These are phyloP conservation scores for Aechmea fasciata DNA, from an alignment of 176 grass and related monocot species.

Conservation along the genomic window DNA sequence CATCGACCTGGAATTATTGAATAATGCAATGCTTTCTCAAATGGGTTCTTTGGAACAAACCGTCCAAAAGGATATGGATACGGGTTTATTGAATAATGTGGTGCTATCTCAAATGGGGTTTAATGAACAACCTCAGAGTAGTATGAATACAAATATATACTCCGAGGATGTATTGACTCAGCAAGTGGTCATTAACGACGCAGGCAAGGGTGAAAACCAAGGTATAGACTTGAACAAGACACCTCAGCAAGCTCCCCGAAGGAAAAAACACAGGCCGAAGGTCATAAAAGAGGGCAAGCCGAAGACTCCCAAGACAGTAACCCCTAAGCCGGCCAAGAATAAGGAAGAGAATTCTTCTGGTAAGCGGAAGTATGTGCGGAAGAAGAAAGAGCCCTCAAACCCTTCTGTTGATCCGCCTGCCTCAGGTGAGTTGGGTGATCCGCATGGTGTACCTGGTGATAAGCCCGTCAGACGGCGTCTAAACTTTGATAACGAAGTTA, in stretches of 20 bases:
- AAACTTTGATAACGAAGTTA: slow-evolving; percentile 34
- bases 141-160: too few relatives aligned
- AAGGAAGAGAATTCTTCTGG: slow-evolving; percentile 28
- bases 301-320: slow-evolving; percentile 30
- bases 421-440: slow-evolving; percentile 5
- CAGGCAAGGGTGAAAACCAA: slow-evolving; percentile 18
- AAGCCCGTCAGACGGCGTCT: slow-evolving; percentile 41
- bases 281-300: slow-evolving; percentile 51
- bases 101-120: too few relatives aligned
- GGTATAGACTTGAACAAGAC: slow-evolving; percentile 46
- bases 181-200: slow-evolving; percentile 12
- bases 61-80: too few relatives aligned
- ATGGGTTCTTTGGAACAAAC: too few relatives aligned
- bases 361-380: slow-evolving; percentile 76
- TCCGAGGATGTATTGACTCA: slow-evolving; percentile 13
- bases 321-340: slow-evolving; percentile 10
- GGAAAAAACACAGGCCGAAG: slow-evolving; percentile 77
- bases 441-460: slow-evolving; percentile 16
- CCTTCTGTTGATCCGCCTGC: slow-evolving; percentile 10
- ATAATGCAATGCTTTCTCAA: too few relatives aligned
- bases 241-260: slow-evolving; percentile 45
- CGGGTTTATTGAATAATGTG: too few relatives aligned
- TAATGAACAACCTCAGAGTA: too few relatives aligned
- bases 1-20: too few relatives aligned
- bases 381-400: slow-evolving; percentile 27